phyloP scores from a whole-genome alignment of 805 yeast genomes.

The Ogataea haglerorum region DNA sequence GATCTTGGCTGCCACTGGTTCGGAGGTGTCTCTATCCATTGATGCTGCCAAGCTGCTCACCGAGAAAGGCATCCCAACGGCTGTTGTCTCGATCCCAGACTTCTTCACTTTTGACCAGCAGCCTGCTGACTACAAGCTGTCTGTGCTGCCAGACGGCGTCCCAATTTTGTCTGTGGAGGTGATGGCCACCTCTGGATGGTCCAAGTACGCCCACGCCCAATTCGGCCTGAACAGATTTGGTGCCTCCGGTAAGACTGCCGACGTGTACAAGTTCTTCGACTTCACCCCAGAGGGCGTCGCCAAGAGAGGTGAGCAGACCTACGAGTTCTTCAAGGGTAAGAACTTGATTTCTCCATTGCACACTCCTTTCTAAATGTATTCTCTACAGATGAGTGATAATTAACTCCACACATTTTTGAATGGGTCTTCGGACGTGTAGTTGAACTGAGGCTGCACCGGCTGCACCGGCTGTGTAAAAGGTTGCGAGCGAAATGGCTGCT shows the following conservation, averaged over 20 bases:
- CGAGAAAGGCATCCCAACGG: constrained; percentile 62
- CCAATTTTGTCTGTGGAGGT: constrained; percentile 95
- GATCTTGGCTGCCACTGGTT: constrained; percentile 87
- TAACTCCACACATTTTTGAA: constrained; percentile 34
- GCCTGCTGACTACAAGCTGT: constrained; percentile 70
- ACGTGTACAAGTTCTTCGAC: constrained; percentile 78
- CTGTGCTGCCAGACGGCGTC: constrained; percentile 91
- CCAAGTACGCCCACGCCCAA: constrained; percentile 92
- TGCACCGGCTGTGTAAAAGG: constrained; percentile 2
- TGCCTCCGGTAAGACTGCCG: constrained; percentile 87
- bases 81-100: constrained; percentile 92
- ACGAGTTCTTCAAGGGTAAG: constrained; percentile 79
- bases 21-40: constrained; percentile 82
- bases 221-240: constrained; percentile 96
- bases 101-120: constrained; percentile 86
- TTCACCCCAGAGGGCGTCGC: constrained; percentile 94
- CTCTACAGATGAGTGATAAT: neutral
- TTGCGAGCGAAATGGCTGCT: neutral
- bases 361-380: constrained; percentile 52
- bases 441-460: constrained; percentile 2
- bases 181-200: constrained; percentile 88
- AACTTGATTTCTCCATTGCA: constrained; percentile 70
- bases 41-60: constrained; percentile 76
- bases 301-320: constrained; percentile 74
- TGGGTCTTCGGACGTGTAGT: constrained; percentile 25